phyloP scores from a whole-genome alignment of 257 asterid species.

The Anisodus tanguticus region DNA sequence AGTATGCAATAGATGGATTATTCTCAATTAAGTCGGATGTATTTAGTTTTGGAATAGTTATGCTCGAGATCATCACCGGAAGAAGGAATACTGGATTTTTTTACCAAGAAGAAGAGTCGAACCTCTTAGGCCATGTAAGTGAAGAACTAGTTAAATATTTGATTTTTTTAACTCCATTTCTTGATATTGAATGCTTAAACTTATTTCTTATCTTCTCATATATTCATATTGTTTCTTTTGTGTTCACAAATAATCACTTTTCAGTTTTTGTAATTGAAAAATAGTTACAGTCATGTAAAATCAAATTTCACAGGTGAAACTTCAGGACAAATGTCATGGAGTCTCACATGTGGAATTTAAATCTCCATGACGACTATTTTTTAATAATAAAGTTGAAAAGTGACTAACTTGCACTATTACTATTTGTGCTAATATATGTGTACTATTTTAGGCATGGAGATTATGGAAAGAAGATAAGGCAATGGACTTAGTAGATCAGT shows the following conservation, averaged over 20 bases:
- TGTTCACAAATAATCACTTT: no score
- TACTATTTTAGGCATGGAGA: conserved; percentile 25
- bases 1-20: conserved; percentile 25
- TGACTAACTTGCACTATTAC: background rate
- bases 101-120: conserved; percentile 20
- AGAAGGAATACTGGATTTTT: conserved; percentile 24
- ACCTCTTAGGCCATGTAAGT: conserved; percentile 22
- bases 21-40: conserved; percentile 22
- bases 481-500: background rate
- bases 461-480: conserved; percentile 1
- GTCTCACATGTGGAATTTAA: background rate
- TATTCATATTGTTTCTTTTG: no score
- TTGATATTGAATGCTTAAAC: no score
- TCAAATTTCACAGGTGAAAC: no score
- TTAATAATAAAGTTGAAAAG: background rate
- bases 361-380: background rate
- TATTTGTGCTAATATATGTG: background rate
- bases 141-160: background rate
- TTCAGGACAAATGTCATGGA: no score
- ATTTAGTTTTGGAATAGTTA: conserved; percentile 27
- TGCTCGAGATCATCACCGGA: conserved; percentile 20
- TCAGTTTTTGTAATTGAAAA: no score
- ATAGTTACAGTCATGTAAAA: no score
- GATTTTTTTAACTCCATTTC: background rate
- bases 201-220: no score